A percentile compares a stretch with the other conserved stretches of the same genome.
These are phyloP conservation scores for Zalerion maritima DNA, from an alignment of 495 filamentous ascomycete genomes.

Conservation along the genomic window DNA sequence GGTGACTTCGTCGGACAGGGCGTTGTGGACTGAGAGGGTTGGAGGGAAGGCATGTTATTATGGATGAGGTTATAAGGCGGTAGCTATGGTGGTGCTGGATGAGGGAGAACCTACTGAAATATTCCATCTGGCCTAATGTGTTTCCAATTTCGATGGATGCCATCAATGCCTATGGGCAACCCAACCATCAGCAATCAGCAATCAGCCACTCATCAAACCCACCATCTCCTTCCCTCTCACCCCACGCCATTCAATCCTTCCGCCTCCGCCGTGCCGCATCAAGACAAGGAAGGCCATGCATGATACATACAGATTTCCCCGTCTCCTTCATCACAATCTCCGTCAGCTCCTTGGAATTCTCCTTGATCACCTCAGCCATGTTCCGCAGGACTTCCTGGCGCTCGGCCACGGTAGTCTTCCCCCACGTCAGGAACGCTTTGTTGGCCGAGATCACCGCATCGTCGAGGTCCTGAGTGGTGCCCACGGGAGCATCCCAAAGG, in stretches of 20 bases:
- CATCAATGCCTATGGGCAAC: too few relatives aligned
- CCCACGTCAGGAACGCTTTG: conserved; percentile 31
- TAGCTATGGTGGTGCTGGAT: too few relatives aligned
- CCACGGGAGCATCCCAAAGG: conserved; percentile 31
- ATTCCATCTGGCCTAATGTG: conserved; percentile 14
- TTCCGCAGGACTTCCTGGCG: conserved; percentile 39
- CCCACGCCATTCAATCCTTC: too few relatives aligned
- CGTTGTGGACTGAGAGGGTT: conserved; percentile 13
- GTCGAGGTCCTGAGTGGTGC: conserved; percentile 30
- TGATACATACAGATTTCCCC: too few relatives aligned
- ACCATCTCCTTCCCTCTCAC: too few relatives aligned
- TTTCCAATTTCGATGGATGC: conserved; percentile 14
- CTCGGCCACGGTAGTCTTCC: conserved; percentile 22
- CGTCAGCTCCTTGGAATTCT: conserved; percentile 21
- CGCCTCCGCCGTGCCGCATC: too few relatives aligned
- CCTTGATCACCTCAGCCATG: conserved; percentile 26
- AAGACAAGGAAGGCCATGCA: too few relatives aligned
- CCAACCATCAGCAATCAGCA: too few relatives aligned
- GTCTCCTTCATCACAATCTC: conserved; percentile 25
- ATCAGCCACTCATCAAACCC: too few relatives aligned
- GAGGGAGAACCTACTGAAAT: conserved; percentile 10
- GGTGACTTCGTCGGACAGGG: conserved; percentile 30
- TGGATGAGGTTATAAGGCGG: too few relatives aligned
- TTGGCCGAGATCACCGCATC: conserved; percentile 33
- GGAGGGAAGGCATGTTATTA: conserved; percentile 1